phyloP scores from a whole-genome alignment of 108 stramenopile species.

The Fistulifera solaris region DNA sequence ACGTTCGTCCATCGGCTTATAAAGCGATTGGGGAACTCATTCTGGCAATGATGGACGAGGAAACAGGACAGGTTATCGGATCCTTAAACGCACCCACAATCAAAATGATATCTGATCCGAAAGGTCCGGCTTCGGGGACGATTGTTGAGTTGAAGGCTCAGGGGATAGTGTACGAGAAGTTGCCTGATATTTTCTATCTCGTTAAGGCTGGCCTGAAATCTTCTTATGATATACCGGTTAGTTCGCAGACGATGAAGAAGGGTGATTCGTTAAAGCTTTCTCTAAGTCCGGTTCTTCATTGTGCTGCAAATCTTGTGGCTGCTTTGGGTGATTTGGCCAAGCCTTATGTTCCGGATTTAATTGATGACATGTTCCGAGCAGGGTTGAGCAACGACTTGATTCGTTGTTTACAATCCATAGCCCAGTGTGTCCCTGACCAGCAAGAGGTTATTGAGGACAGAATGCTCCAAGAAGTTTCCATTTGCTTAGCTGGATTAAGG shows the following conservation, averaged over 20 bases:
- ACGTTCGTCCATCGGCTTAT: constrained; percentile 75
- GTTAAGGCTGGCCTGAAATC: constrained; percentile 37
- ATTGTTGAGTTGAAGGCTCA: constrained; percentile 29
- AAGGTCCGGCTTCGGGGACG: constrained; percentile 17
- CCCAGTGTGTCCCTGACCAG: constrained; percentile 60
- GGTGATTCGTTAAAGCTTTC: constrained; percentile 19
- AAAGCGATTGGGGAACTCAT: constrained; percentile 82
- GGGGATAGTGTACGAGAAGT: constrained; percentile 44
- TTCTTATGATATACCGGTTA: not conserved
- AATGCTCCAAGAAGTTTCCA: constrained; percentile 78
- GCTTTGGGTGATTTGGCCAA: constrained; percentile 70
- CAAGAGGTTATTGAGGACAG: constrained; percentile 63
- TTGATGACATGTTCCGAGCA: constrained; percentile 87
- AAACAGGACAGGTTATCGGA: constrained; percentile 52
- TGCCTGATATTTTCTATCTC: constrained; percentile 66
- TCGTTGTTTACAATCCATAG: constrained; percentile 76
- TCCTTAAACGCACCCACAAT: constrained; percentile 41
- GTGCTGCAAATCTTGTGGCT: constrained; percentile 85
- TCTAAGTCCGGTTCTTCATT: constrained; percentile 55
- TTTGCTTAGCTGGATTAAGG: constrained; percentile 62
- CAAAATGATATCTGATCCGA: constrained; percentile 48
- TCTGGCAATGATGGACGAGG: constrained; percentile 67
- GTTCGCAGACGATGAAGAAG: constrained; percentile 6
- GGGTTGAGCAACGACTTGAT: constrained; percentile 85
- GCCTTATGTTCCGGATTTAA: constrained; percentile 56